Evolutionary conservation across 2,329 filamentous ascomycete genomes (phyloP).

Genomic region (Chaetomiaceae sp.): DNA sequence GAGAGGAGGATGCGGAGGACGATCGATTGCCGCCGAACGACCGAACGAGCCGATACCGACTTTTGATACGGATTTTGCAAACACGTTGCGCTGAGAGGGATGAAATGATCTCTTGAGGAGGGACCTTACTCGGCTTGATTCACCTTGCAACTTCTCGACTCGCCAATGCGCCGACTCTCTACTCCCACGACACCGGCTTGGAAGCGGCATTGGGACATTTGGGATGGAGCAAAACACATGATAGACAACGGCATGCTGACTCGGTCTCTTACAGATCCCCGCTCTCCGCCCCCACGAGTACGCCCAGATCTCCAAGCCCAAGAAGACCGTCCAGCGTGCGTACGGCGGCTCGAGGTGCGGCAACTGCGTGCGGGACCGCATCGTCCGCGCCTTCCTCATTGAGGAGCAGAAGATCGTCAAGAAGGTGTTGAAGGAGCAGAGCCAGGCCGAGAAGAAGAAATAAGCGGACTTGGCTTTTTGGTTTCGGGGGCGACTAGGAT

Average conservation of each 20-base stretch:
- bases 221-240: not conserved
- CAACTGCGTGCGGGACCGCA: slow-evolving; percentile 96
- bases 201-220: not conserved
- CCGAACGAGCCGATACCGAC: not conserved
- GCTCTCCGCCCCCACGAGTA: slow-evolving; percentile 98
- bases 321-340: slow-evolving; percentile 98
- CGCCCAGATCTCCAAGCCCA: slow-evolving; percentile 91
- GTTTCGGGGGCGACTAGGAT: slow-evolving; percentile 24
- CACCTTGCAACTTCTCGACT: not conserved
- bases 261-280: slow-evolving; percentile 60
- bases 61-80: not conserved
- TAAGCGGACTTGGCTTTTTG: slow-evolving; percentile 46
- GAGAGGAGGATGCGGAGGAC: not conserved
- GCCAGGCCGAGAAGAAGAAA: slow-evolving; percentile 66
- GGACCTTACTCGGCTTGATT: no score
- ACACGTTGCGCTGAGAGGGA: not conserved
- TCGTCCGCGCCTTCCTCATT: slow-evolving; percentile 97
- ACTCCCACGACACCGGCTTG: not conserved
- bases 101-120: not conserved
- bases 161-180: not conserved
- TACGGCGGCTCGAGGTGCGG: slow-evolving; percentile 98
- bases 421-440: slow-evolving; percentile 99
- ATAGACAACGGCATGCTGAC: slow-evolving; percentile 29
- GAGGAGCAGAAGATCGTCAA: slow-evolving; percentile 99
- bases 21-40: slow-evolving; percentile 1